Evolutionary conservation across 176 grass and related monocot genomes (phyloP), one percentile per base, ranked within the genome.

Genomic region (Leersia perrieri): DNA sequence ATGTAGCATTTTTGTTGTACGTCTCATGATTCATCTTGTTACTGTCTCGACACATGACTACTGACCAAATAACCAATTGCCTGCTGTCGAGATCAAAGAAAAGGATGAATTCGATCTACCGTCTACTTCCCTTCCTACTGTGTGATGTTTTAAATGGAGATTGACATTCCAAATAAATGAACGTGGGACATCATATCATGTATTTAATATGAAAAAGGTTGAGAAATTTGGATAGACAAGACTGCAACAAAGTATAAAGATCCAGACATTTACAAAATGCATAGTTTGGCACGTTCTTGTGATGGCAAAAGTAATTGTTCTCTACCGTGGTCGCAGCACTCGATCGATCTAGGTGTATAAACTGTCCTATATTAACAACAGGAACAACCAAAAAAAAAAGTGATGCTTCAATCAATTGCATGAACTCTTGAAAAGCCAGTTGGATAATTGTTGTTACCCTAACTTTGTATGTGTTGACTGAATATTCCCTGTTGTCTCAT

Each of bases 41-140:
- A 70, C 72, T 70, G 40, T 83, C 68, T 38, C 16, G 76, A 81
- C 71, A 76, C 63, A 64, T 70, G 82, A 57, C 42, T 86, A 58
- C 33, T 41, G 34, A 5, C 58, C 20, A 27, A 72, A 86, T 66
- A 31, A 58, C 53, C 53, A 58, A 58, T 58, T 58, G 53, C 53
- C 1, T 18, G 12, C 31, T 79, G 57, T 66, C 42, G 32, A 27
- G 26, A 73, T 45, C 16, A 25, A 77, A 60, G n/a, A 76, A 34
- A 55, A 11, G 71, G 79, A 79, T 32, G 72, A 13, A 32, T 72
- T 32, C n/a, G n/a, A n/a, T n/a, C n/a, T n/a, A n/a, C n/a, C n/a
- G n/a, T n/a, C 40, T 72, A 79, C 16, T 31, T 55, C 40, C 18
- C 30, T 51, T 53, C 49, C 16, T 49, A 60, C 10, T 44, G 35